Evolutionary conservation across 2,329 filamentous ascomycete genomes (phyloP), one percentile per base, ranked within the genome.

Genomic region (Pseudonectria foliicola): DNA sequence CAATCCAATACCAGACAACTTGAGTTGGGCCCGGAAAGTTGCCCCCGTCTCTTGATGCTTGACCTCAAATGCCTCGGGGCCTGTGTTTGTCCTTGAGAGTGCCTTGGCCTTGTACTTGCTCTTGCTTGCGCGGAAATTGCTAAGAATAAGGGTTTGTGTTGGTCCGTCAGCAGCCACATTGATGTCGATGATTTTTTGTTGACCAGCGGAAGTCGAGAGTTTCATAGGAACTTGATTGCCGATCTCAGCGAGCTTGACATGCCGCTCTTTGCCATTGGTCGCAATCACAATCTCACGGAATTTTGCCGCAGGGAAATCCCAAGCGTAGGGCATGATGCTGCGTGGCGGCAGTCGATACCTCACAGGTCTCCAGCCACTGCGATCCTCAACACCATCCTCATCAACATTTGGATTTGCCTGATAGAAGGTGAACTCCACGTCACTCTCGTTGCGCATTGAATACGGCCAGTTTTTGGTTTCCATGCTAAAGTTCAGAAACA

Each of bases 251-350:
- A 98, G 73, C 59, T 93, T 95, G 56, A 98, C 83, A 54, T 95
- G 87, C 21, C 92, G 75, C 56, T 95, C 88, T 40, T 58, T 64
- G 33, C 54, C 52, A 14, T 56, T 55, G 1, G 57, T 44, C 18
- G 59, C 48, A 54, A 98, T 78, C 32, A 96, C 79, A 26, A 98
- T 76, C 57, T 95, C 92, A 53, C 92, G 94, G 63, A 86, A 83
- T 64, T 94, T 95, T n/a, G 88, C 89, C 2, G 92, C 90, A 1
- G 92, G 93, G 62, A 95, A 98, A 56, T 98, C 93, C 92, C 92
- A 98, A 2, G 92, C 90, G 54, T 98, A 98, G 1, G 93, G 92
- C 92, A 98, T 98, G 60, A 98, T 95, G 60, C 90, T 96, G 40
- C 92, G 75, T 10, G 90, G 81, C 3, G 93, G 93, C 21, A 98